A percentile compares a stretch with the other conserved stretches of the same genome.
Evolutionary conservation across 148 eudicot species (phyloP).

Genomic region (Fagopyrum tataricum): DNA sequence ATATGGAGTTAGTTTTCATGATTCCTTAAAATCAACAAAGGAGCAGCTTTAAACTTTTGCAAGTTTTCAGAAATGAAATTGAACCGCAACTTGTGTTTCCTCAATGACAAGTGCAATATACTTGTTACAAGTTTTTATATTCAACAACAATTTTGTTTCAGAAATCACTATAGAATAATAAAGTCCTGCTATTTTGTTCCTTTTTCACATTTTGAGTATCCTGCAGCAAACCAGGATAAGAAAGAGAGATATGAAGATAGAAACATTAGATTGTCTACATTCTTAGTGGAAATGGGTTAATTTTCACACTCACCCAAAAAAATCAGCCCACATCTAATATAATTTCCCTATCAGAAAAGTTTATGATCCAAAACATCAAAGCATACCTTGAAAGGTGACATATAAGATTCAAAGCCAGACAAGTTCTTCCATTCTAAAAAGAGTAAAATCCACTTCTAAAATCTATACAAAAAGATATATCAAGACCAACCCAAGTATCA

Average conservation of each 20-base stretch:
- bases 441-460: conserved; percentile 30
- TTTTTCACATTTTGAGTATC: conserved; percentile 4
- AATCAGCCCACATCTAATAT: too few species aligned
- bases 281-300: too few species aligned
- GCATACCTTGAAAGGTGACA: conserved; percentile 43
- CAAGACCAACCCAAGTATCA: too few species aligned
- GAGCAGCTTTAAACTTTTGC: too few species aligned
- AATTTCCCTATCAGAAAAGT: background rate
- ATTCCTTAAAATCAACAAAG: too few species aligned
- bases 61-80: too few species aligned
- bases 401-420: conserved; percentile 27
- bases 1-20: too few species aligned
- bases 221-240: conserved; percentile 3
- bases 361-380: background rate
- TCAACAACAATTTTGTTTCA: background rate
- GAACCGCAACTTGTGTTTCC: too few species aligned
- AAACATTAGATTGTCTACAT: too few species aligned
- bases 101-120: too few species aligned
- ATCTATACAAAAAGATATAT: conserved; percentile 20
- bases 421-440: conserved; percentile 26
- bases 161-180: background rate
- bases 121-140: too few species aligned
- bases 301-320: too few species aligned
- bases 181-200: background rate
- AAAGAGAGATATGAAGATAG: background rate